Conservation (phyloP, 1,284 basidiomycete genomes). For the Microbotryomycetes sp. region DNA sequence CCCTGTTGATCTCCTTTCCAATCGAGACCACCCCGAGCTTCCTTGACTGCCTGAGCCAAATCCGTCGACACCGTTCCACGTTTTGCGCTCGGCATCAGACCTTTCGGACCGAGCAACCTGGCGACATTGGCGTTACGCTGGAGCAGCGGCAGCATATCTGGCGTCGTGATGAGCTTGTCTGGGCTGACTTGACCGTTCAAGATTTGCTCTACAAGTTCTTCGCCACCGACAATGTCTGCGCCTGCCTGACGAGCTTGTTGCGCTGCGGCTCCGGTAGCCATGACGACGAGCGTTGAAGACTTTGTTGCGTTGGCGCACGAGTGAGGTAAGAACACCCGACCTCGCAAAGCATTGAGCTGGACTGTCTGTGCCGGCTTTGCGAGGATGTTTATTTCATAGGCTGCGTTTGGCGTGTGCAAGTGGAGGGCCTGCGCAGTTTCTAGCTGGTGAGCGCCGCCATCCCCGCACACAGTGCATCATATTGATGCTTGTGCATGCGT, state of each 20-base stretch:
- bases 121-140: conserved; percentile 64
- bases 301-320: conserved; percentile 58
- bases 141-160: conserved; percentile 68
- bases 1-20: conserved; percentile 89
- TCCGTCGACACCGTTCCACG: conserved; percentile 90
- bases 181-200: conserved; percentile 57
- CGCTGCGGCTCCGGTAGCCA: conserved; percentile 75
- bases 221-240: conserved; percentile 75
- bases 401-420: conserved; percentile 42
- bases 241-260: conserved; percentile 60
- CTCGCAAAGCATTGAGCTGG: conserved; percentile 64
- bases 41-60: conserved; percentile 67
- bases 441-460: neutral
- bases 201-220: conserved; percentile 75
- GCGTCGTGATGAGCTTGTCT: conserved; percentile 77
- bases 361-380: conserved; percentile 63
- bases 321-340: conserved; percentile 59
- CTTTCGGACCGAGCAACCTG: conserved; percentile 82
- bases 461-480: neutral
- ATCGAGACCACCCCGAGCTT: conserved; percentile 73
- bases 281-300: conserved; percentile 72
- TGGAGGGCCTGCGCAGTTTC: conserved; percentile 16
- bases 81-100: conserved; percentile 89
- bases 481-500: neutral
- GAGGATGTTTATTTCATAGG: conserved; percentile 71